Evolutionary conservation across 2,329 filamentous ascomycete species (phyloP), one percentile per base, ranked within the genome.

Genomic region (Phyllosticta ampelicida): DNA sequence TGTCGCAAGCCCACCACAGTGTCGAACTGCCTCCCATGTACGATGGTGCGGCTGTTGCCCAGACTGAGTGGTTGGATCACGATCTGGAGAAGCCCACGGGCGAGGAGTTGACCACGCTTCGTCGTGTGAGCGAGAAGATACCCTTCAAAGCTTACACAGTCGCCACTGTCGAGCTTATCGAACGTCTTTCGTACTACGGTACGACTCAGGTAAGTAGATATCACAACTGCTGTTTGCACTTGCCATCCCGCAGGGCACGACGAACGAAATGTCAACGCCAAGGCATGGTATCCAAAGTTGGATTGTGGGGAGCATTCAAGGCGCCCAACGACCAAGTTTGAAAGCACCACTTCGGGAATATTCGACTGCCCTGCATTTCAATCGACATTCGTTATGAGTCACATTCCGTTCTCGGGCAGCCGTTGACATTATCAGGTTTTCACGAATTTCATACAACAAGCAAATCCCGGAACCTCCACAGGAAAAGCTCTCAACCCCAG

Each of bases 181-280:
- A 73, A 67, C 70, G 70, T 55, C 67, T 73, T 64, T 70, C 68
- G 48, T 73, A 71, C 66, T 73, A 73, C 54, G 70, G 70, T 49
- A 71, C 69, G 20, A 63, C 65, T 9, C 56, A 58, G 51, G 55
- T 53, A 29, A 16, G 55, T 57, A 20, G 19, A 9, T 18, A 26
- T 11, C 9, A 9, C 29, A n/a, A 16, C 6, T 44, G 36, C 16
- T 16, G 8, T 26, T 26, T 26, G 23, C 23, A 26, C 3, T 26
- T 8, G 23, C 8, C 23, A 26, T 26, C 8, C 8, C 23, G 8
- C 4, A 26, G 23, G 3, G 23, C 8, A 8, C 23, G 23, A 26
- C 23, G 8, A 26, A 26, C 3, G 23, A 26, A 26, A 8, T 3
- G 23, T 8, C 23, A 26, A 8, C 23, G 23, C 23, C 23, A 26